Conservation (phyloP, 768 basidiomycete genomes). For the Xerocomellus dryophilus region DNA sequence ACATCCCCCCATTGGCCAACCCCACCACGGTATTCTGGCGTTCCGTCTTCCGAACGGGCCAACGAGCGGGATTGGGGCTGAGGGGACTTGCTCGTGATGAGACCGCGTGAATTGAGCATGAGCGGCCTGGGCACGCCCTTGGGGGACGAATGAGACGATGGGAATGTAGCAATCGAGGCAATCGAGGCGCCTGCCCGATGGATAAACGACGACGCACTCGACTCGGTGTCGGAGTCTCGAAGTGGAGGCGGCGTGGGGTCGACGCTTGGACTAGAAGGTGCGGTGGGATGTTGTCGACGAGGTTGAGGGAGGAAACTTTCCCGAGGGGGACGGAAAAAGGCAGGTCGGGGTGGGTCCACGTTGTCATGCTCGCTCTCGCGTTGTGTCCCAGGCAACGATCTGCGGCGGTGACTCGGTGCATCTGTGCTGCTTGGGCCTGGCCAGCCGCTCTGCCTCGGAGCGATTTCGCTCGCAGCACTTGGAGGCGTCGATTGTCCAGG, state of each 20-base stretch:
- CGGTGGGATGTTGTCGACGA: slow-evolving; percentile 26
- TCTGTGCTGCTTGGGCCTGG: background rate
- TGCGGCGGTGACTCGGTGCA: slow-evolving; percentile 28
- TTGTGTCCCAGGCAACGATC: slow-evolving; percentile 41
- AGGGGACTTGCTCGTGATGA: slow-evolving; percentile 33
- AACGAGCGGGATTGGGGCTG: slow-evolving; percentile 20
- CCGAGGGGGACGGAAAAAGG: slow-evolving; percentile 54
- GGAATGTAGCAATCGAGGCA: slow-evolving; percentile 44
- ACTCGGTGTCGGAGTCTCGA: slow-evolving; percentile 24
- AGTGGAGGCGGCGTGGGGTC: background rate
- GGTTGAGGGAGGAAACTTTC: slow-evolving; percentile 49
- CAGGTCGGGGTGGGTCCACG: slow-evolving; percentile 52
- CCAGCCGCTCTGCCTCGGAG: slow-evolving; percentile 16
- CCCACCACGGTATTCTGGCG: slow-evolving; percentile 28
- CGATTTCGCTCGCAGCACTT: slow-evolving; percentile 23
- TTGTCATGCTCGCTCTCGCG: slow-evolving; percentile 37
- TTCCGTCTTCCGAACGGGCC: slow-evolving; percentile 37
- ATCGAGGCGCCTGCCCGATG: slow-evolving; percentile 39
- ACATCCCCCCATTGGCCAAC: slow-evolving; percentile 50
- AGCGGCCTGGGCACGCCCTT: slow-evolving; percentile 66
- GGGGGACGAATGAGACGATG: slow-evolving; percentile 30
- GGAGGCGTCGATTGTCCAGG: slow-evolving; percentile 15
- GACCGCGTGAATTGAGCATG: slow-evolving; percentile 52
- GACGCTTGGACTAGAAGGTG: slow-evolving; percentile 33
- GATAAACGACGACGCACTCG: slow-evolving; percentile 29